These are phyloP conservation scores for Grosmannia penicillata DNA, from an alignment of 2,329 filamentous ascomycete species.

Conservation along the genomic window DNA sequence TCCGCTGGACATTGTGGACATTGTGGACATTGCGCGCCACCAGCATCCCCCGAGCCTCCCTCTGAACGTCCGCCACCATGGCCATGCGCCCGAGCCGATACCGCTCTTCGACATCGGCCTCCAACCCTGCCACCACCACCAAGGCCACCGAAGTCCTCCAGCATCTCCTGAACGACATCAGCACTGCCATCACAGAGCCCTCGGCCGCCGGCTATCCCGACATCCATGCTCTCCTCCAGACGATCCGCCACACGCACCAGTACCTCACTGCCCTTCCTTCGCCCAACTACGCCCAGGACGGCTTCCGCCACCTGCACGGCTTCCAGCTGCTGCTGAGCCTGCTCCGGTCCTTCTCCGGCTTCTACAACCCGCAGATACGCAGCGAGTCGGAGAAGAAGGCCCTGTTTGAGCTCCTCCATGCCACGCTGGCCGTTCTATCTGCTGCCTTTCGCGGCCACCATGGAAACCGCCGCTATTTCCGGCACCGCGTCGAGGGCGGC, in stretches of 20 bases:
- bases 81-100: conserved; percentile 37
- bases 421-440: conserved; percentile 58
- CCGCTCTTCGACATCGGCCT: conserved; percentile 50
- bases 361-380: conserved; percentile 55
- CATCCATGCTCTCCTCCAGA: conserved; percentile 32
- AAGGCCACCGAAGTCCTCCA: conserved; percentile 47
- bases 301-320: conserved; percentile 67
- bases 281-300: conserved; percentile 49
- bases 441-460: conserved; percentile 63
- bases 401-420: conserved; percentile 55
- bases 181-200: conserved; percentile 18
- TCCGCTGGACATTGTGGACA: too few relatives aligned
- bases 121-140: conserved; percentile 36
- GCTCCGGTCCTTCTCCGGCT: conserved; percentile 56
- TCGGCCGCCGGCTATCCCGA: conserved; percentile 29
- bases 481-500: conserved; percentile 55
- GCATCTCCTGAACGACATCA: conserved; percentile 33
- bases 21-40: too few relatives aligned
- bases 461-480: conserved; percentile 81
- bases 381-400: conserved; percentile 46
- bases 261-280: conserved; percentile 33
- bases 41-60: too few relatives aligned
- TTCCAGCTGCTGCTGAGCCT: conserved; percentile 61
- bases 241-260: conserved; percentile 52
- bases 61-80: conserved; percentile 2